Conservation (phyloP, 2,329 filamentous ascomycete genomes). For the Alternaria hordeiaustralica region DNA sequence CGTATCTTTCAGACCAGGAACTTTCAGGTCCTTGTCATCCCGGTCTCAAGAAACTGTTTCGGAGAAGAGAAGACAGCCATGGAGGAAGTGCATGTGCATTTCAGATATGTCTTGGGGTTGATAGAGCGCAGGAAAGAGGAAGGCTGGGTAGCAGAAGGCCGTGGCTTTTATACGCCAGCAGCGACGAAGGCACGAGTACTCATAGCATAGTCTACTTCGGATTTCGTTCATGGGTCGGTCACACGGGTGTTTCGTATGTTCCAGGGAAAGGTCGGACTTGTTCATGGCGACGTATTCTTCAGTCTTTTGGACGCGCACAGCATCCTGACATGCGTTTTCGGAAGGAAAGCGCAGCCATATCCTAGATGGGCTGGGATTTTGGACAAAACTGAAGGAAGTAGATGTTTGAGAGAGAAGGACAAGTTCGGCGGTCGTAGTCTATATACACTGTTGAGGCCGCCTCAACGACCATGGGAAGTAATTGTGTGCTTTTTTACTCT, state of each 20-base stretch:
- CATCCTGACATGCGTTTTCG: neutral
- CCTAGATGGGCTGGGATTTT: neutral
- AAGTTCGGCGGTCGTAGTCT: neutral
- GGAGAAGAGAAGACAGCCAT: neutral
- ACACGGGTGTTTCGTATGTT: neutral
- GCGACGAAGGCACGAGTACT: neutral
- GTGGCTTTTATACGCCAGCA: neutral
- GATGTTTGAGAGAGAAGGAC: neutral
- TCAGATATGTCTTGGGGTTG: neutral
- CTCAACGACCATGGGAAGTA: neutral
- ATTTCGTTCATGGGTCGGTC: neutral
- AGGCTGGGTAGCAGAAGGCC: neutral
- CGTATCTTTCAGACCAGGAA: neutral
- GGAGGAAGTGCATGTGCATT: rapidly evolving
- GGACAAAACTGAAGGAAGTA: neutral
- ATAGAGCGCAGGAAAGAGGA: neutral
- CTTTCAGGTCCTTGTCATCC: neutral
- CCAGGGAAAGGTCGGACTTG: neutral
- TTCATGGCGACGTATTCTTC: neutral
- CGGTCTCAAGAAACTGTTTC: neutral
- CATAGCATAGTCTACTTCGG: rapidly evolving
- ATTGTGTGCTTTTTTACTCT: neutral
- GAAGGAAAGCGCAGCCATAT: neutral
- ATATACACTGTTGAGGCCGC: neutral
- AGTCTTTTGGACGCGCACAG: neutral